phyloP scores from a whole-genome alignment of 1,284 basidiomycete species.

The Pseudozyma hubeiensis region DNA sequence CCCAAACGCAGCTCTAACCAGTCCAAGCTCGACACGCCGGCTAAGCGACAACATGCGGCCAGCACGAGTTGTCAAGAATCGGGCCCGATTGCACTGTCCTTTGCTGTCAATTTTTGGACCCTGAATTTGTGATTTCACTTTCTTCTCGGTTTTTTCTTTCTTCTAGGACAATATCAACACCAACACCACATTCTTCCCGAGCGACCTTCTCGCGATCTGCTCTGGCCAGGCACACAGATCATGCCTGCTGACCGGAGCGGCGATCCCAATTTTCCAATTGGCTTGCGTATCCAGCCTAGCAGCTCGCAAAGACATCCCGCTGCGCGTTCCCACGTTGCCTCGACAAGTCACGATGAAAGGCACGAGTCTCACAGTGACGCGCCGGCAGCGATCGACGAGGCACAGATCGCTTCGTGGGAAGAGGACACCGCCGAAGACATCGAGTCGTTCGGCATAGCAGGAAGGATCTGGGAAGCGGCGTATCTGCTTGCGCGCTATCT shows the following conservation, averaged over 20 bases:
- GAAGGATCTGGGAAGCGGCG: constrained; percentile 66
- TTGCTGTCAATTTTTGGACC: constrained; percentile 21
- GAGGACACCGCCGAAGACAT: constrained; percentile 62
- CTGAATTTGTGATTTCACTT: constrained; percentile 14
- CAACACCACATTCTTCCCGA: not conserved
- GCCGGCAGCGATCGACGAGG: not conserved
- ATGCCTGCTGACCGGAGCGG: constrained; percentile 26
- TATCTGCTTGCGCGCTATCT: constrained; percentile 60
- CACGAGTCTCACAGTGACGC: not conserved
- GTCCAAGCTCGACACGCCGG: too few relatives aligned
- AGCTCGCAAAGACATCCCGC: constrained; percentile 21
- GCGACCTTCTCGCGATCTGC: constrained; percentile 13
- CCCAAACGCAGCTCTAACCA: constrained; percentile 17
- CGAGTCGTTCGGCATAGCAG: constrained; percentile 63
- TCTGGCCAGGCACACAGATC: constrained; percentile 8
- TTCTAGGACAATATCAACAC: not conserved
- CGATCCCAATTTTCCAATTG: constrained; percentile 61
- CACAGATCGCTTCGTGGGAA: constrained; percentile 36
- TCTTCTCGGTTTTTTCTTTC: not conserved
- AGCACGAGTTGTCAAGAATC: constrained; percentile 3
- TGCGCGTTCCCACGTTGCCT: too few relatives aligned
- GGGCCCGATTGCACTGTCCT: constrained; percentile 19
- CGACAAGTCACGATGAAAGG: too few relatives aligned
- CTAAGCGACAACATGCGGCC: too few relatives aligned
- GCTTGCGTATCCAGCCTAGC: constrained; percentile 54